A percentile compares a stretch with the other conserved stretches of the same genome.
Evolutionary conservation across 1,284 basidiomycete species (phyloP).

Genomic region (Boletellus dicymbophilus): DNA sequence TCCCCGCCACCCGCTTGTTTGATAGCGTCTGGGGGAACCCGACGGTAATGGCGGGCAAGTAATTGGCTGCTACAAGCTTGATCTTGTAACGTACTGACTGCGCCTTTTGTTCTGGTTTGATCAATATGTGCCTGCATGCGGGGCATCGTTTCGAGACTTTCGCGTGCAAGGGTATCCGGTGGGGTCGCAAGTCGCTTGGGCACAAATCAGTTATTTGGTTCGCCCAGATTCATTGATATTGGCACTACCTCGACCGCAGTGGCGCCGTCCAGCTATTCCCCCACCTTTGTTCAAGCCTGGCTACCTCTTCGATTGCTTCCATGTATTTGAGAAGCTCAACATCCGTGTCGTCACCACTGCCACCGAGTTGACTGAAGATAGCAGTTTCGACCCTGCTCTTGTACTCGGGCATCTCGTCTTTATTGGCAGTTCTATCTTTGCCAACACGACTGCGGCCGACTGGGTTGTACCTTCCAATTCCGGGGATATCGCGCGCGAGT

Average conservation of each 20-base stretch:
- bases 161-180: conserved; percentile 88
- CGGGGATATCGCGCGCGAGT: conserved; percentile 78
- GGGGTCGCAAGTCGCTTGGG: conserved; percentile 77
- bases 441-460: conserved; percentile 52
- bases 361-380: conserved; percentile 51
- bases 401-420: conserved; percentile 76
- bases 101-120: conserved; percentile 97
- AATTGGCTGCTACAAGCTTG: conserved; percentile 93
- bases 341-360: conserved; percentile 66
- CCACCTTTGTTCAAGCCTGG: conserved; percentile 81
- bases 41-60: conserved; percentile 86
- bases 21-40: conserved; percentile 59
- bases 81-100: conserved; percentile 95
- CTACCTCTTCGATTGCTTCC: conserved; percentile 63
- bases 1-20: conserved; percentile 49
- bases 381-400: conserved; percentile 66
- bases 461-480: conserved; percentile 73
- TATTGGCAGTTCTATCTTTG: conserved; percentile 63
- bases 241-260: conserved; percentile 57
- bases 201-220: conserved; percentile 1
- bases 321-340: conserved; percentile 68
- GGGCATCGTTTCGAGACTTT: conserved; percentile 97
- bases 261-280: conserved; percentile 76
- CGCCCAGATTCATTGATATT: conserved; percentile 6
- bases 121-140: conserved; percentile 92